Percentiles rank a stretch among this genome's conserved stretches.
Evolutionary conservation across 176 grass and related monocot species (phyloP).

Genomic region (Secale cereale): DNA sequence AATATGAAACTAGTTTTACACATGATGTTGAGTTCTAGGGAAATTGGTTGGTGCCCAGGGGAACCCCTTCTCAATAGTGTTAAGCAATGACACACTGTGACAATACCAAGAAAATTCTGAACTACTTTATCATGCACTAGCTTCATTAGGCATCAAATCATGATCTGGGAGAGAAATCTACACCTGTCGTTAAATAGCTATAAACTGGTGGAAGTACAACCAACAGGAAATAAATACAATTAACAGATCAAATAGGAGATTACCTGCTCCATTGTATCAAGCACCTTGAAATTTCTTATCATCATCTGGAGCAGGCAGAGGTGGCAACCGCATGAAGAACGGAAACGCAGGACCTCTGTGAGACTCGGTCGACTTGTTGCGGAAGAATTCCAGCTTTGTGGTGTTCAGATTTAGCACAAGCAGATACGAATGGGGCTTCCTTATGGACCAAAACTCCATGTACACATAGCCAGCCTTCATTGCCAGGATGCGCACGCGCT

Average conservation of each 20-base stretch:
- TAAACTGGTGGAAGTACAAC: neutral
- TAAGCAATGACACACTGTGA: neutral
- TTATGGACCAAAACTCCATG: slow-evolving; percentile 34
- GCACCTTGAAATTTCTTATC: neutral
- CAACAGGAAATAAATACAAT: neutral
- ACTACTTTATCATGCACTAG: neutral
- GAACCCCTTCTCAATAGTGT: no score
- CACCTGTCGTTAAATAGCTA: neutral
- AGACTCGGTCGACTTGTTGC: neutral
- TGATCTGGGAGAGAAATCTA: neutral
- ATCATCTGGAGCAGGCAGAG: slow-evolving; percentile 16
- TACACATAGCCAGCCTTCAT: slow-evolving; percentile 13
- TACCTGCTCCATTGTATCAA: neutral
- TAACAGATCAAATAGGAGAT: neutral
- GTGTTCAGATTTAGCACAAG: slow-evolving; percentile 18
- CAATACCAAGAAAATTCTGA: neutral
- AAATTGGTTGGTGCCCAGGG: neutral
- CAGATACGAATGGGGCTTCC: slow-evolving; percentile 20
- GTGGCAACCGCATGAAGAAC: slow-evolving; percentile 9
- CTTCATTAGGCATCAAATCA: neutral
- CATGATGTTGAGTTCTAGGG: neutral
- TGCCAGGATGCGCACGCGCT: slow-evolving; percentile 17
- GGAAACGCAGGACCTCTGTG: slow-evolving; percentile 9
- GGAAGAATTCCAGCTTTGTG: neutral
- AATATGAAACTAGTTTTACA: neutral